Evolutionary conservation across 2,329 filamentous ascomycete species (phyloP), one percentile per base, ranked within the genome.

Genomic region (Colletotrichum agaves): DNA sequence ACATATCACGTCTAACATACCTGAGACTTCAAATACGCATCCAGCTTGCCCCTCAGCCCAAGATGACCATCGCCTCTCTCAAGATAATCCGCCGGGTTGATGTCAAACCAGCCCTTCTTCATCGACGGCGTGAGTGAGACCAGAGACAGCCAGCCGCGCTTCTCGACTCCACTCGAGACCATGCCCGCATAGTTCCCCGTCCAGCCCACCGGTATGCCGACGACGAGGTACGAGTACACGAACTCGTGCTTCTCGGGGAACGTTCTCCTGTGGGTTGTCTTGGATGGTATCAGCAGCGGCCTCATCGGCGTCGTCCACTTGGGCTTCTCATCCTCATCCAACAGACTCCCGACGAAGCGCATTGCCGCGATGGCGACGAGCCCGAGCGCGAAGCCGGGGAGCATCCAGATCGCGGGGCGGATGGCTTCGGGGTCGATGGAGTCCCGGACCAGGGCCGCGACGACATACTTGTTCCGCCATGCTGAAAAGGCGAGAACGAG

Each of bases 201-300:
- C 76, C 86, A 89, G n/a, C 85, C 85, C 23, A 93, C 83, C 0
- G 91, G 91, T 44, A 92, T 82, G 0, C 91, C 91, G 27, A 89
- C 87, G 50, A 90, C 82, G 1, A 94, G 84, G 75, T 93, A 93
- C 0, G 90, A 89, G 74, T 93, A 93, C 1, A 81, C 81, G 73
- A 94, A 94, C 0, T 84, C 84, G 74, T 93, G 89, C 66, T 85
- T 87, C 73, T 88, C 84, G 0, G 91, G 91, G 64, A 90, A 89
- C n/a, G 91, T 75, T 17, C 91, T 83, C 4, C 85, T 81, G 75
- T 94, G 91, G 2, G 84, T 88, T 13, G 89, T 92, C 49, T 80
- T 82, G 72, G 88, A 88, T 7, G 90, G 90, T 46, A 93, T 87
- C 12, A 94, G 78, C 63, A 88, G 78, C 3, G 87, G 84, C 58